phyloP scores from a whole-genome alignment of 768 basidiomycete genomes.

The Tubosaeta sp. region DNA sequence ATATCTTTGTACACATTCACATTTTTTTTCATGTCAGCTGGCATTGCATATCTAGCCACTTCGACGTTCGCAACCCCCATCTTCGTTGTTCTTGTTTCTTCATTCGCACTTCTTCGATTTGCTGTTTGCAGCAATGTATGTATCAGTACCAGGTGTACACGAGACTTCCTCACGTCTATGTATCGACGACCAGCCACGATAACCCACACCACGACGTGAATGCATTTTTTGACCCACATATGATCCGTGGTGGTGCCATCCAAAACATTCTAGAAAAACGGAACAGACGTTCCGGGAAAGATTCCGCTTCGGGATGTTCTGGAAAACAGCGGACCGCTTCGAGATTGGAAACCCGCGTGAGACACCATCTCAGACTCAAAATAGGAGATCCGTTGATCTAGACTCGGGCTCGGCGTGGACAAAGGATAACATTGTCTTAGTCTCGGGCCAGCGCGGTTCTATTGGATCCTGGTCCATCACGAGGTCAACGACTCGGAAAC shows the following conservation, averaged over 20 bases:
- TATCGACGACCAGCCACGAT: conserved; percentile 15
- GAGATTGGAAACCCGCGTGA: not conserved
- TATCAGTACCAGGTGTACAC: conserved; percentile 34
- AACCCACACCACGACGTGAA: conserved; percentile 2
- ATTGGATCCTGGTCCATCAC: too few relatives aligned
- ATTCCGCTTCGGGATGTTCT: not conserved
- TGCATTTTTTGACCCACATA: conserved; percentile 1
- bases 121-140: conserved; percentile 23
- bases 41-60: conserved; percentile 25
- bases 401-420: not conserved
- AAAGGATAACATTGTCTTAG: not conserved
- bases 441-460: not conserved
- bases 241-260: not conserved
- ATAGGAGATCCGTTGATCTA: not conserved
- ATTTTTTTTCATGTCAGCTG: conserved; percentile 12
- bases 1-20: conserved; percentile 19
- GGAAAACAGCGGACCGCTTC: not conserved
- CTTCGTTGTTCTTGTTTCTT: conserved; percentile 5
- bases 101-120: conserved; percentile 4
- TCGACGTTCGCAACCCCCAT: conserved; percentile 21
- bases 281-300: not conserved
- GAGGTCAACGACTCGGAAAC: too few relatives aligned
- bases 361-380: not conserved
- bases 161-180: conserved; percentile 18
- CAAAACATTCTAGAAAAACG: conserved; percentile 9